Base-by-base conservation (phyloP, 2,329 filamentous ascomycete species). In the Penicillium glabrum region DNA sequence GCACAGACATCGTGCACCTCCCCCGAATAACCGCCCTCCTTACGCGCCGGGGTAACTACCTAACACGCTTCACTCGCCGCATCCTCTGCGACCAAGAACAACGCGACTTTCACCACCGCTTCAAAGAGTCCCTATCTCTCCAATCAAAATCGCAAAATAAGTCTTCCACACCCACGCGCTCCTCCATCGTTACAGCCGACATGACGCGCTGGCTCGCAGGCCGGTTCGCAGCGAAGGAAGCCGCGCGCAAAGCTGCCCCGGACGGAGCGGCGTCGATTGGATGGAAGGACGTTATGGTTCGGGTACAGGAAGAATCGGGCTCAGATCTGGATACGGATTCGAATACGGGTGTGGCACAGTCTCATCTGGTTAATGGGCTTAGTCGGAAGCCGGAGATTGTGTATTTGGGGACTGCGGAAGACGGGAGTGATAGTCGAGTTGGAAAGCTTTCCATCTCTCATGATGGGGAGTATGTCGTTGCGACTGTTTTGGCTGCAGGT, bases 401-500 rank as follows among this genome's bases (percentile, higher is more conserved):
- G 7, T 76, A 73, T 63, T 51, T 74, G 60, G 64, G 63, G 19
- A 54, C 41, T 21, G 57, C 39, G 23, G 60, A 56, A 10, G 58
- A 50, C 41, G 66, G 62, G 48, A 65, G 64, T 23, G 63, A 61
- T 29, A 76, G 75, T n/a, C 82, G 86, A 62, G 78, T 85, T 49
- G 91, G 87, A 14, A 80, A 84, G 67, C 71, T 96, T 45, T 93
- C 89, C 58, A 96, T 97, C 65, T 95, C 89, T 67, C 93, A 97
- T 71, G 93, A 97, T 72, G 87, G 85, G 2, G 88, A 91, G 8
- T 96, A 92, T 75, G 91, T 91, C 27, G 68, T 79, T 65, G 79
- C 78, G 35, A 78, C 73, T 10, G 76, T 78, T 53, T 60, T 79
- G 54, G 75, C 74, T 35, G 68, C 69, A 44, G 69, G 64, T 0